Base-by-base conservation (phyloP, 441 rosid species). In the Croton setiger region DNA sequence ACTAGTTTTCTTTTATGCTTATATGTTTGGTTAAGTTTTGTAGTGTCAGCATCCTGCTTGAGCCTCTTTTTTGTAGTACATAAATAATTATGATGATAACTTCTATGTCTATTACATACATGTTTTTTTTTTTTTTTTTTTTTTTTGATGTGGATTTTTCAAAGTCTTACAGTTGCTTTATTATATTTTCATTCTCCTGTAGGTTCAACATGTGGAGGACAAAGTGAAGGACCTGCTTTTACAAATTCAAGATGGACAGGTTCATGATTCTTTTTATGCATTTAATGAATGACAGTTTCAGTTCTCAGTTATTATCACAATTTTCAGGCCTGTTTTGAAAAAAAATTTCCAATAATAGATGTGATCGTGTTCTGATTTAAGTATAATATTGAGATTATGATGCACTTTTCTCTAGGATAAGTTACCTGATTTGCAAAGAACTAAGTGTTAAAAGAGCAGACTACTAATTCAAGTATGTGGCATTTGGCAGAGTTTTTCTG, bases 121-220 rank as follows among this genome's bases (percentile, higher is more conserved):
- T n/a, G n/a, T n/a, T n/a, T n/a, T n/a, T n/a, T n/a, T n/a, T n/a
- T n/a, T n/a, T n/a, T n/a, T n/a, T n/a, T n/a, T n/a, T n/a, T n/a
- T 53, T 60, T 45, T 51, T 45, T 37, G 18, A 56, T 37, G 20
- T n/a, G 67, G 5, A 21, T 6, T 54, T 72, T 18, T 53, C 39
- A 23, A 20, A 18, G 21, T 27, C 17, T 9, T 18, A 2, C 55
- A 12, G 18, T 64, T 52, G 49, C 45, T 71, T 60, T 18, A 15
- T 31, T 63, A n/a, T 4, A 5, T 35, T 21, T 43, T 33, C 36
- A 9, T 68, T 52, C 52, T 63, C 11, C 37, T 72, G 69, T 80
- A 94, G 98, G 97, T 88, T 80, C 87, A 83, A 84, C 80, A 83
- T 67, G 97, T 88, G 45, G 96, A 92, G 63, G 98, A 95, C 78